Conservation (phyloP, 2,329 filamentous ascomycete species). For the Sporothrix mexicana region DNA sequence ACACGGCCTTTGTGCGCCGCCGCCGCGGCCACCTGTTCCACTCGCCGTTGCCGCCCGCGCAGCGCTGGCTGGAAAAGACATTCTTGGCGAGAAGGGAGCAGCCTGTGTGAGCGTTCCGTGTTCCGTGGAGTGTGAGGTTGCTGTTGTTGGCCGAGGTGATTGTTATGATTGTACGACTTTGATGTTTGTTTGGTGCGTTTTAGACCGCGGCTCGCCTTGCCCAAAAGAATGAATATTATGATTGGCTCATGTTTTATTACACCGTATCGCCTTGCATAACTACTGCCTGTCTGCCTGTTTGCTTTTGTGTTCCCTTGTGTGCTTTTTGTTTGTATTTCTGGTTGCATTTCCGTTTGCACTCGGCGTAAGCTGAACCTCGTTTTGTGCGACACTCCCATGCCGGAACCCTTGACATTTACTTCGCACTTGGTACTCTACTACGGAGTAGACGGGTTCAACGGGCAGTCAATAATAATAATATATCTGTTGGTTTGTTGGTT, state of each 20-base stretch:
- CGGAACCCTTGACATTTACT: not conserved
- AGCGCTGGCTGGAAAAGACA: slow-evolving; percentile 36
- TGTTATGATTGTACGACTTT: slow-evolving; percentile 6
- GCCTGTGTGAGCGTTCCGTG: not conserved
- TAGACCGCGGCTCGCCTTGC: not conserved
- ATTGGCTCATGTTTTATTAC: not conserved
- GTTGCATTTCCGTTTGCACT: not conserved
- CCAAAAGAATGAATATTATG: not conserved
- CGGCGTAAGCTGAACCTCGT: not conserved
- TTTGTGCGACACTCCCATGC: not conserved
- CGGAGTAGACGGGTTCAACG: not conserved
- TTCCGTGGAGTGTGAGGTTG: too few species aligned
- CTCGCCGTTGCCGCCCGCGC: slow-evolving; percentile 39
- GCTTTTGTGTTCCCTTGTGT: not conserved
- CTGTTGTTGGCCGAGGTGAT: not conserved
- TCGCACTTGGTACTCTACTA: not conserved
- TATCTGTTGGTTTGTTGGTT: slow-evolving; percentile 23
- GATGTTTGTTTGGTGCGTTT: not conserved
- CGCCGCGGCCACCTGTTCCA: slow-evolving; percentile 67
- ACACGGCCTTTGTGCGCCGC: slow-evolving; percentile 61
- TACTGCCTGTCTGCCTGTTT: too few species aligned
- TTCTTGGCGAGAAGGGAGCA: not conserved
- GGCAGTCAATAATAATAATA: not conserved
- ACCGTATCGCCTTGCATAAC: too few species aligned
- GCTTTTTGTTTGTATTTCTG: not conserved